A percentile compares a stretch with the other conserved stretches of the same genome.
Conservation (phyloP, 495 filamentous ascomycete genomes). For the Penicillium canariense region DNA sequence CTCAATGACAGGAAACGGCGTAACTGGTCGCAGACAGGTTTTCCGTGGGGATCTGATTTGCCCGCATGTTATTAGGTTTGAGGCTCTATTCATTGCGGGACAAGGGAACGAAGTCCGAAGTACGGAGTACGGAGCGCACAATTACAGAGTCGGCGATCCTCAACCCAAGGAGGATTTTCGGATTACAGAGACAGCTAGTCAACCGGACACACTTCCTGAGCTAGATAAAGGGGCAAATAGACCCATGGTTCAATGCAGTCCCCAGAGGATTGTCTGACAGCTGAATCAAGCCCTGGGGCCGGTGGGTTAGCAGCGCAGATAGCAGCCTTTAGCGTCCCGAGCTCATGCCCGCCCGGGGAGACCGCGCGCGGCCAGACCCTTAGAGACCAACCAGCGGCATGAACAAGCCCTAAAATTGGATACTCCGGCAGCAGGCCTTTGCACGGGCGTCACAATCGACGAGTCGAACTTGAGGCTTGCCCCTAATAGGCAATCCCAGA, state of each 20-base stretch:
- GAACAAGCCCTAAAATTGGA: background rate
- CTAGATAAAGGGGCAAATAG: background rate
- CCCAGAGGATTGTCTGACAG: background rate
- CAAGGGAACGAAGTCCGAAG: constrained; percentile 14
- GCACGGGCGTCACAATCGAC: constrained; percentile 9
- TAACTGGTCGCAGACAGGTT: background rate
- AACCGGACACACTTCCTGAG: background rate
- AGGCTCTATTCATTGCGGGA: constrained; percentile 12
- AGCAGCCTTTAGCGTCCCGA: constrained; percentile 13
- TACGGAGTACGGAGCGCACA: too few species aligned
- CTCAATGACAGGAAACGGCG: background rate
- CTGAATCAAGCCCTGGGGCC: constrained; percentile 6
- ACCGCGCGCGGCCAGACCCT: constrained; percentile 10
- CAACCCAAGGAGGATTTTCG: background rate
- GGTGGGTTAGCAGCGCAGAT: constrained; percentile 1
- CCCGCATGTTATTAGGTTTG: too few species aligned
- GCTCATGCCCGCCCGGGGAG: constrained; percentile 10
- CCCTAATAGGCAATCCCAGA: background rate
- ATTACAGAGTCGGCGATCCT: background rate
- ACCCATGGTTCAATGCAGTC: background rate
- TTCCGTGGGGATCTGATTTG: background rate
- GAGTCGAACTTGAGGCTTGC: constrained; percentile 2
- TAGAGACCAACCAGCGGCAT: constrained; percentile 4
- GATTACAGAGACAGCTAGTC: background rate
- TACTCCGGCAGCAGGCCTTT: background rate